Evolutionary conservation across 2,329 filamentous ascomycete genomes (phyloP), one percentile per base, ranked within the genome.

Genomic region (Cercospora sp.): DNA sequence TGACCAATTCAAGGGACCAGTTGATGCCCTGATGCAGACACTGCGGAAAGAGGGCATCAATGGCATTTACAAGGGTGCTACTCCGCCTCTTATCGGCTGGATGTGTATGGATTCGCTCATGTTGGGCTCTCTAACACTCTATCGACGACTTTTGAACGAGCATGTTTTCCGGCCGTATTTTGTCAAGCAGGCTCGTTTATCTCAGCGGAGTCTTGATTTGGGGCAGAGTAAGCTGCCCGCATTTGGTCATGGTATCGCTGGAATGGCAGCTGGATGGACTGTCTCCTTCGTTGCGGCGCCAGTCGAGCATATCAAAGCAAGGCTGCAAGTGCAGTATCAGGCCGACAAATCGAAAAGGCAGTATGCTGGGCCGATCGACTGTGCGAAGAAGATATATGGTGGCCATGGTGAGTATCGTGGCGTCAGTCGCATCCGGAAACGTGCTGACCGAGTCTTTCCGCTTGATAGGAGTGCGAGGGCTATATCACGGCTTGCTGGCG

Each of bases 101-200:
- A 97, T 98, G 91, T 92, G 96, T 76, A 98, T 98, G 94, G 95
- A 99, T 82, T 89, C 86, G 64, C 79, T 90, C 82, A 97, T 98
- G 94, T 87, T 98, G 36, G 95, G 95, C 51, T 96, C 92, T 18
- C 84, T 99, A 72, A 97, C 91, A 26, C 87, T 97, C 60, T 98
- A 98, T 83, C 91, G 94, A 42, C 90, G 92, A 59, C 80, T 97
- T 57, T 84, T 98, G 16, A 90, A 91, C 71, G 90, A 95, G 76
- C 87, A 93, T 73, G 82, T 97, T 75, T 97, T 95, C 81, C 77
- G 86, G 85, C 73, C 88, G 6, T 64, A 64, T 55, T 40, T 57
- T 28, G 53, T 58, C 26, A 58, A 58, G 53, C 26, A 30, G 30
- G 53, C 72, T 73, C 60, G 71, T 73, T 20, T 68, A 70, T 26